A percentile compares a stretch with the other conserved stretches of the same genome.
phyloP scores from a whole-genome alignment of 164 flowering plant species.

The Buxus sempervirens region DNA sequence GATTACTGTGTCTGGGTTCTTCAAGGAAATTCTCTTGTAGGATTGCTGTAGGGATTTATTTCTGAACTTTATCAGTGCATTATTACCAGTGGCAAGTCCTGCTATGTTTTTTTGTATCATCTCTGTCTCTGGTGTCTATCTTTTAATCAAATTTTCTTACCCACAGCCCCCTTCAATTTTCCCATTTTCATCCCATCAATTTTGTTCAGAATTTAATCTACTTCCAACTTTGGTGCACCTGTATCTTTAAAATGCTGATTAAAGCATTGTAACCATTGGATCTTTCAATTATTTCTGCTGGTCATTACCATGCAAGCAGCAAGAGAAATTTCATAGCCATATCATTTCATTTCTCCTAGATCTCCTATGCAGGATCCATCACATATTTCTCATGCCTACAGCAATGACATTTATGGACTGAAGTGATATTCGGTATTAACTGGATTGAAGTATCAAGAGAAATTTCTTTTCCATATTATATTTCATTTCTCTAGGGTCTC shows the following conservation, averaged over 20 bases:
- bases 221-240: neutral
- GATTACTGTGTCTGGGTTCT: neutral
- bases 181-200: neutral
- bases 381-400: neutral
- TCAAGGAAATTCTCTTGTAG: neutral
- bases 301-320: neutral
- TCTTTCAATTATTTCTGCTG: neutral
- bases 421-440: neutral
- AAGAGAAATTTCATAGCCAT: too few species aligned
- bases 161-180: neutral
- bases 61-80: neutral
- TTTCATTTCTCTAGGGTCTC: neutral
- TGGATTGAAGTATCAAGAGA: neutral
- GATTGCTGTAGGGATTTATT: neutral
- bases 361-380: neutral
- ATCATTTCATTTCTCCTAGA: neutral
- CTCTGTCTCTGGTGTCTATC: neutral
- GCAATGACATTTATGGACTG: neutral
- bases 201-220: neutral
- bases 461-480: neutral
- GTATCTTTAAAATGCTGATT: neutral
- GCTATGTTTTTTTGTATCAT: neutral
- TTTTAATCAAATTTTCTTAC: too few species aligned
- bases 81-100: neutral
- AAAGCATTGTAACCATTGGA: neutral